These are phyloP conservation scores for Lophium mytilinum DNA, from an alignment of 495 filamentous ascomycete species.

Conservation along the genomic window DNA sequence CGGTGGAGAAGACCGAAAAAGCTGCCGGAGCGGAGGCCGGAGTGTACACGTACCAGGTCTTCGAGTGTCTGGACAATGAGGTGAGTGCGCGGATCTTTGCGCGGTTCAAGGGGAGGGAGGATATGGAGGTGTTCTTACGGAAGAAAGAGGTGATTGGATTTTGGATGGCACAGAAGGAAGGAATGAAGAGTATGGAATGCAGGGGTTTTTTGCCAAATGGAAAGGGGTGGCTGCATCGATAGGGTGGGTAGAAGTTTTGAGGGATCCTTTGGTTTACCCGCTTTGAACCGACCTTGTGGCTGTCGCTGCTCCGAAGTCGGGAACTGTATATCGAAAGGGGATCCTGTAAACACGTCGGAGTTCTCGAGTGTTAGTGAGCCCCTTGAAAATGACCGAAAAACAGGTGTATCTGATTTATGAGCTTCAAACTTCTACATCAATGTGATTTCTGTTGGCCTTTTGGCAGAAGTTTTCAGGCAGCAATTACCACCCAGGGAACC, in stretches of 20 bases:
- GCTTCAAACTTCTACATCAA: too few species aligned
- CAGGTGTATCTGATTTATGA: too few species aligned
- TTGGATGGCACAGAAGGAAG: slow-evolving; percentile 14
- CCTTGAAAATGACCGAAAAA: too few species aligned
- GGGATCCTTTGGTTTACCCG: too few species aligned
- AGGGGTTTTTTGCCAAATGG: slow-evolving; percentile 23
- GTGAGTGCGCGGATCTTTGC: slow-evolving; percentile 16
- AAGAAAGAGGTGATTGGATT: slow-evolving; percentile 14
- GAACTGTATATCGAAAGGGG: too few species aligned
- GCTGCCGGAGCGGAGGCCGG: neutral
- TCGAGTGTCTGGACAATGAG: slow-evolving; percentile 21
- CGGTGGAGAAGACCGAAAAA: neutral
- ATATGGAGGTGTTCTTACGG: slow-evolving; percentile 16
- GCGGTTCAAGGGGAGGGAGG: slow-evolving; percentile 16
- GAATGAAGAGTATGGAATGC: slow-evolving; percentile 14
- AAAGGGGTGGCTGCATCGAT: slow-evolving; percentile 26
- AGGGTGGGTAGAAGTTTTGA: neutral
- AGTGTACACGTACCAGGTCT: slow-evolving; percentile 19
- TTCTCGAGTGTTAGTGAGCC: too few species aligned
- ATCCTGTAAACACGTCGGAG: too few species aligned
- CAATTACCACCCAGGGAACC: too few species aligned
- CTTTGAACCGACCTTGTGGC: too few species aligned
- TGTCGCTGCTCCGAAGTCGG: too few species aligned
- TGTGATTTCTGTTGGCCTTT: too few species aligned
- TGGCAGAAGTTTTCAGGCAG: too few species aligned